Percentiles rank a stretch among this genome's conserved stretches.
Conservation (phyloP, 2,329 filamentous ascomycete genomes). For the Pseudomassariella vexata region DNA sequence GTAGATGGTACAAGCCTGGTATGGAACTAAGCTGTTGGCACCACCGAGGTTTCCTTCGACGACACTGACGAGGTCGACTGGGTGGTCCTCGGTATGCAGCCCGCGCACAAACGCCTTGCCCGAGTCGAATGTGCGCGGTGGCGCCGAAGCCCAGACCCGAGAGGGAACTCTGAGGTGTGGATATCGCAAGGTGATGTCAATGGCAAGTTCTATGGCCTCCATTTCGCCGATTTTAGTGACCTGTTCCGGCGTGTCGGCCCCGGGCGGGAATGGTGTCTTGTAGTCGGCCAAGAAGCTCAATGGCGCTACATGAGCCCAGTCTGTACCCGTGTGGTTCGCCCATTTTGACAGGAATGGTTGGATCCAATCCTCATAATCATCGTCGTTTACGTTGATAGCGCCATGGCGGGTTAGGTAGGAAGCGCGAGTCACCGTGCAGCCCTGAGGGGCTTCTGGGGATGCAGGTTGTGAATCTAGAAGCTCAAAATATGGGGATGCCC, state of each 20-base stretch:
- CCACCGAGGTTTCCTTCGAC: constrained; percentile 51
- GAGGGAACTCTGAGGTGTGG: constrained; percentile 44
- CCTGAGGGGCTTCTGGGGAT: constrained; percentile 39
- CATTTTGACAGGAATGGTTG: constrained; percentile 53
- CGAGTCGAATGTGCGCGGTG: constrained; percentile 55
- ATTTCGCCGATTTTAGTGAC: constrained; percentile 54
- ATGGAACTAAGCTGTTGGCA: constrained; percentile 56
- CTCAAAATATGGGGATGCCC: no score
- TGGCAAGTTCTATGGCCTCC: constrained; percentile 53
- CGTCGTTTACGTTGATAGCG: constrained; percentile 55
- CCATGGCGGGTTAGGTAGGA: constrained; percentile 53
- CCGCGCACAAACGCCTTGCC: constrained; percentile 53
- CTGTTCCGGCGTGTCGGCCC: constrained; percentile 44
- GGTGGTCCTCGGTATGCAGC: constrained; percentile 44
- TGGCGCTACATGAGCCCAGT: constrained; percentile 50
- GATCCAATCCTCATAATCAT: constrained; percentile 52
- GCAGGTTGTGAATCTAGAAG: no score
- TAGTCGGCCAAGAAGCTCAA: constrained; percentile 52
- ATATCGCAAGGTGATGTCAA: constrained; percentile 56
- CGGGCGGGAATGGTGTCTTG: constrained; percentile 50
- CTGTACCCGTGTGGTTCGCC: constrained; percentile 46
- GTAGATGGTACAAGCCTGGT: constrained; percentile 59
- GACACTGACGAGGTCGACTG: constrained; percentile 48
- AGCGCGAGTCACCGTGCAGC: constrained; percentile 44
- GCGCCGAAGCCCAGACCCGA: constrained; percentile 56